Base-by-base conservation (phyloP, 495 filamentous ascomycete species). In the Talaromyces borbonicus region DNA sequence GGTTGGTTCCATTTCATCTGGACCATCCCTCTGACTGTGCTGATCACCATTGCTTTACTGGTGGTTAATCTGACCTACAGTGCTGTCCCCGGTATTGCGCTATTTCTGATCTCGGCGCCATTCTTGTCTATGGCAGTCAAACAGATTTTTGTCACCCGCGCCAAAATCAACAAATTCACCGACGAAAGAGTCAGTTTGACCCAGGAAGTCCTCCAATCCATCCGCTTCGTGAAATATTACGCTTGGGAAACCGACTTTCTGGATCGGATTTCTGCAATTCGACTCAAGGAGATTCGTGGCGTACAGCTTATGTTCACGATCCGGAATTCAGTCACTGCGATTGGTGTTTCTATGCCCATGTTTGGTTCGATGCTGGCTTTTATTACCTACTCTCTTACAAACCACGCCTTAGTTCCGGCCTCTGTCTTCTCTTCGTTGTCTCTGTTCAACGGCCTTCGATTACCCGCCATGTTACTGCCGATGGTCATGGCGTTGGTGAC, bases 351-450 rank as follows among this genome's bases (percentile, higher is more conserved):
- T 6, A 69, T 95, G 47, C 89, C 92, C 4, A 82, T 89, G 35
- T 95, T 95, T 55, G 89, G 89, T 3, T 92, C 90, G 5, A 95
- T 97, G 87, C 63, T 96, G 27, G 76, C 88, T 1, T 98, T 98
- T 64, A 90, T 98, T 59, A 93, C 88, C 2, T 96, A 85, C 59
- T 84, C 85, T 2, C 69, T 94, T 23, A 80, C 88, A 3, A 68
- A 80, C 27, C 82, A 90, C 52, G 56, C 54, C 8, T 72, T 95
- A 8, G 62, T 77, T 11, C 81, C 90, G 1, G 87, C 90, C 0
- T 69, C 79, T 19, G 73, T 96, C 40, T 98, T 98, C 67, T 95
- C 90, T 0, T 95, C 92, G 0, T 68, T 96, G 25, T 90, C 90
- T 1, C 66, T 96, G 14, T 98, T 96, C 72, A 98, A 98, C 57